Evolutionary conservation across 192 early-diverging fungal species (phyloP).

Genomic region (Backusella macrospora): DNA sequence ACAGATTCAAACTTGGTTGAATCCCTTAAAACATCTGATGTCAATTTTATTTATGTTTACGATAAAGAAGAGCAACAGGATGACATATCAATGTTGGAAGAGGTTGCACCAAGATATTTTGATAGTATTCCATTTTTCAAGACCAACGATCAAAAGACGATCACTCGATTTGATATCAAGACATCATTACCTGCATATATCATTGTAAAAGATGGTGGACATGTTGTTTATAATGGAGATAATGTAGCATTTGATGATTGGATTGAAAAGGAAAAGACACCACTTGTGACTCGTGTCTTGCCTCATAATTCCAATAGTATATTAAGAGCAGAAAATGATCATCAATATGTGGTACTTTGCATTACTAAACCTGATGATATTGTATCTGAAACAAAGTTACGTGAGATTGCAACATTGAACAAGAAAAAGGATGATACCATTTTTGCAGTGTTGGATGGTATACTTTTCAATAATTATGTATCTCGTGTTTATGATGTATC

Average conservation of each 20-base stretch:
- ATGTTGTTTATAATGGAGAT: slow-evolving; percentile 18
- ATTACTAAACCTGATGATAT: slow-evolving; percentile 56
- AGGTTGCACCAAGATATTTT: slow-evolving; percentile 29
- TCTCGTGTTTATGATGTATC: slow-evolving; percentile 52
- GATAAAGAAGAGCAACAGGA: slow-evolving; percentile 48
- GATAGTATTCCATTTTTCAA: slow-evolving; percentile 39
- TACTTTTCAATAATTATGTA: slow-evolving; percentile 63
- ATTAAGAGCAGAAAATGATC: slow-evolving; percentile 59
- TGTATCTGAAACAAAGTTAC: slow-evolving; percentile 11
- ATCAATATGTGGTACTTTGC: slow-evolving; percentile 60
- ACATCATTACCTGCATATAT: slow-evolving; percentile 49
- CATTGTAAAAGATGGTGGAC: slow-evolving; percentile 64
- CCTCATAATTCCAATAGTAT: slow-evolving; percentile 70
- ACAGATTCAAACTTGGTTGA: slow-evolving; percentile 39
- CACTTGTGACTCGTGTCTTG: slow-evolving; percentile 65
- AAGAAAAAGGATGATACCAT: slow-evolving; percentile 39
- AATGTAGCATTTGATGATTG: slow-evolving; percentile 50
- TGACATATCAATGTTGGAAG: slow-evolving; percentile 25
- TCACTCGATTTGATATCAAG: slow-evolving; percentile 23
- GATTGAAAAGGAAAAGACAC: slow-evolving; percentile 66
- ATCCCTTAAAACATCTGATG: slow-evolving; percentile 41
- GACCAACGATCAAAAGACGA: slow-evolving; percentile 35
- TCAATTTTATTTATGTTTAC: slow-evolving; percentile 60
- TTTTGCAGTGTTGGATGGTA: slow-evolving; percentile 68
- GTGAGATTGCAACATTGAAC: slow-evolving; percentile 41